Base-by-base conservation (phyloP, 176 grass and related monocot genomes). In the Rhynchospora tenuis region DNA sequence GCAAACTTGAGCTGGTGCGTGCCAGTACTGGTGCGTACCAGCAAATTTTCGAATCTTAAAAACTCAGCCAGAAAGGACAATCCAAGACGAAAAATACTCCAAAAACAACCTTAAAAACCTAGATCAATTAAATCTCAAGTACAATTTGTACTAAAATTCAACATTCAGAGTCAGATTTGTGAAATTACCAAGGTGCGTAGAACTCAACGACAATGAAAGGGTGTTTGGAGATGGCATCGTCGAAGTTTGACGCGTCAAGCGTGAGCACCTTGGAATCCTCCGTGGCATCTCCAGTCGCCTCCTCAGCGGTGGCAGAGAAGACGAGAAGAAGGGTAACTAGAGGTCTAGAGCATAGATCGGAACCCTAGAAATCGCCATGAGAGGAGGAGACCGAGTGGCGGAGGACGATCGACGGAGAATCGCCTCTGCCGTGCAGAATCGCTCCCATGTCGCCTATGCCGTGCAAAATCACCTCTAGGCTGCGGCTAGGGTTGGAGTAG, bases 161-260 rank as follows among this genome's bases (percentile, higher is more conserved):
- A 61, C 14, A 81, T 43, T 6, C 7, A 62, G 6, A 64, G 16
- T 64, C 15, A 82, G 80, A 82, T 82, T 61, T 82, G 45, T 52
- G 51, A 27, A 57, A 91, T 92, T 84, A 99, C 96, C 96, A 95
- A 3, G 96, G 93, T 54, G 96, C 96, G 83, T 96, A 99, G 89
- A 99, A 99, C 88, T 99, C 89, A 73, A 99, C 88, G 84, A 99
- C 89, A 64, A 99, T 85, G 85, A 99, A 93, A 29, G 91, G 89
- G 86, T 99, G 89, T 64, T 93, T 93, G 61, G 89, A 79, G 83
- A 99, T 82, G 76, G 83, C 90, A 19, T 99, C 89, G 1, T 87
- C 81, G 88, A 99, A 99, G 89, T 60, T 87, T 7, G 90, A 88
- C 55, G 81, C 74, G 83, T 90, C 91, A 4, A 99, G 93, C 14